Base-by-base conservation (phyloP, 2,329 filamentous ascomycete species). In the Colletotrichum zoysiae region DNA sequence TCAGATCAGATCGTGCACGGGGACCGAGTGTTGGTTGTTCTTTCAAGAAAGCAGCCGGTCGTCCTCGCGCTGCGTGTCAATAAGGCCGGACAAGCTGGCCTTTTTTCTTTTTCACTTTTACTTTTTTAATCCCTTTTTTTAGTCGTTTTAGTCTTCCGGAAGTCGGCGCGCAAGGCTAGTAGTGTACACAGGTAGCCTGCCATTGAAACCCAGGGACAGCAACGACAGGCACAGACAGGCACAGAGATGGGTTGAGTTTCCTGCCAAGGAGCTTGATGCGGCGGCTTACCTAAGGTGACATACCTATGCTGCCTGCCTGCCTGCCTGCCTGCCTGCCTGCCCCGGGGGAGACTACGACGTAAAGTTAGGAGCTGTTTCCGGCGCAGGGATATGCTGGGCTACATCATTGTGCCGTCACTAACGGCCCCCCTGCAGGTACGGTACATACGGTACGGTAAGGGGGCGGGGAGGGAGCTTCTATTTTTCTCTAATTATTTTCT, bases 341-440 rank as follows among this genome's bases (percentile, higher is more conserved):
- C 55, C 69, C 26, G 26, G 26, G 65, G 65, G 48, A 48, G 55
- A 70, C 48, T 48, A 30, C 3, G 3, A 30, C 4, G 30, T 30
- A 60, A 65, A 72, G 38, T 61, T 48, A 72, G 60, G 60, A 72
- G 59, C 66, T 64, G 40, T 59, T 57, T 56, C 60, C 59, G 60
- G 48, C 14, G 42, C 60, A 72, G 55, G 70, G 70, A 57, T 72
- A 38, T 46, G 66, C 70, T 56, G 59, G 59, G 23, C 56, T n/a
- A n/a, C n/a, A n/a, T n/a, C n/a, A n/a, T n/a, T n/a, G n/a, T n/a
- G n/a, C n/a, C n/a, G n/a, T n/a, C n/a, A n/a, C n/a, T n/a, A n/a
- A n/a, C n/a, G n/a, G n/a, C n/a, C 48, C 61, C 67, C 67, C 70
- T 73, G 70, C 70, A 73, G 67, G 67, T 70, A 73, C 70, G 30